These are phyloP conservation scores for Tylopilus intermedius DNA, from an alignment of 768 basidiomycete species.

Conservation along the genomic window DNA sequence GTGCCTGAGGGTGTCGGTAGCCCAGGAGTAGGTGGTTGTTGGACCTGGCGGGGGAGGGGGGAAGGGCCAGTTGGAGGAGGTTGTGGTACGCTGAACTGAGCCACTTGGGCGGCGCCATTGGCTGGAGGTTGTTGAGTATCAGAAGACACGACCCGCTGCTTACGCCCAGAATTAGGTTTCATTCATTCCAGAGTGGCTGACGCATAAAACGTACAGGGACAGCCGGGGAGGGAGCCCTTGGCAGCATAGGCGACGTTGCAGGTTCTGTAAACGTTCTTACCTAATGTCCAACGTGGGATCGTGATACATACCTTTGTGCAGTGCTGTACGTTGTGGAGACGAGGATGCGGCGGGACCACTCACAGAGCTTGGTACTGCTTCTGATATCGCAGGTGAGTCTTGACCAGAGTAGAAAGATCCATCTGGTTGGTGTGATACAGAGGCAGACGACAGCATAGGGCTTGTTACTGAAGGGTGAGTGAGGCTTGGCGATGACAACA, in stretches of 20 bases:
- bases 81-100: slow-evolving; percentile 28
- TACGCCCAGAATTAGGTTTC: slow-evolving; percentile 17
- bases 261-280: slow-evolving; percentile 36
- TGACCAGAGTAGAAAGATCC: slow-evolving; percentile 69
- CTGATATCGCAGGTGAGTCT: slow-evolving; percentile 70
- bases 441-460: slow-evolving; percentile 73
- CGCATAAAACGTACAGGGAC: slow-evolving; percentile 35
- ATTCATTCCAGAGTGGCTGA: slow-evolving; percentile 12
- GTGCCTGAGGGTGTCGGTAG: slow-evolving; percentile 9
- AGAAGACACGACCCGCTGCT: slow-evolving; percentile 35
- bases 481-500: slow-evolving; percentile 70
- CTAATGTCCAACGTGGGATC: slow-evolving; percentile 17
- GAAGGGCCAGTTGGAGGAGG: slow-evolving; percentile 39
- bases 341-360: slow-evolving; percentile 50
- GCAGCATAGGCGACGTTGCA: slow-evolving; percentile 40
- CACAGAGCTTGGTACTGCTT: slow-evolving; percentile 46
- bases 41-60: slow-evolving; percentile 47
- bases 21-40: slow-evolving; percentile 33
- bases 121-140: slow-evolving; percentile 37
- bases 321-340: slow-evolving; percentile 51
- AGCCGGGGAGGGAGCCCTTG: slow-evolving; percentile 39
- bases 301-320: slow-evolving; percentile 44
- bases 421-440: slow-evolving; percentile 55
- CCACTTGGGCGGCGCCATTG: slow-evolving; percentile 30
- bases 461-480: slow-evolving; percentile 83